A percentile compares a stretch with the other conserved stretches of the same genome.
Conservation (phyloP, 768 basidiomycete genomes). For the Tylopilus vinaceipallidus region DNA sequence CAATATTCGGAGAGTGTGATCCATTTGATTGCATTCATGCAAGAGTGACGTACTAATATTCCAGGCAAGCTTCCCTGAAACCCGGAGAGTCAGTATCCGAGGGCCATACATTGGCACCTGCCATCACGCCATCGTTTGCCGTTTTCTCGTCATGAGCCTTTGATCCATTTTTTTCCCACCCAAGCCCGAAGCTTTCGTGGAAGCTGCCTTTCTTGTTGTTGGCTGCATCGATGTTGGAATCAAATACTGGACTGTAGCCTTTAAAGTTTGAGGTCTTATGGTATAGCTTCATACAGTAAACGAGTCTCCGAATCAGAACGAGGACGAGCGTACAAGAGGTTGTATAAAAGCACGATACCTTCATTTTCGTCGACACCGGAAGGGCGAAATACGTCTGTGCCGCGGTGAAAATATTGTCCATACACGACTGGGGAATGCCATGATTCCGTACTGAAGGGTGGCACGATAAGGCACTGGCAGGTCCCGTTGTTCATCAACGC, state of each 20-base stretch:
- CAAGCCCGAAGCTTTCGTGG: constrained; percentile 89
- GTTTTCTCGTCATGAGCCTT: constrained; percentile 26
- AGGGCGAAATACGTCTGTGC: constrained; percentile 68
- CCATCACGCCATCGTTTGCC: constrained; percentile 53
- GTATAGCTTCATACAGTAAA: constrained; percentile 59
- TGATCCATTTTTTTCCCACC: constrained; percentile 54
- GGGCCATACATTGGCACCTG: constrained; percentile 81
- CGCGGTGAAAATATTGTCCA: constrained; percentile 43
- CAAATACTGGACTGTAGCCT: constrained; percentile 68
- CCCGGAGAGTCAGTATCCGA: constrained; percentile 50
- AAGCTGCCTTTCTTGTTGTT: constrained; percentile 71
- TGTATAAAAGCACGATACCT: constrained; percentile 47
- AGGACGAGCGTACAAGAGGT: no score
- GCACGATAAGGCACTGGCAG: background rate
- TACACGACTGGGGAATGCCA: constrained; percentile 54
- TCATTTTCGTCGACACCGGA: constrained; percentile 62
- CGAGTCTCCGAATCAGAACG: no score
- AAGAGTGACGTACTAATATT: constrained; percentile 68
- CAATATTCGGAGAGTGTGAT: constrained; percentile 32
- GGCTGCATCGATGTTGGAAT: constrained; percentile 67
- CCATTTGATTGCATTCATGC: constrained; percentile 20
- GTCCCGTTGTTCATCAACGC: background rate
- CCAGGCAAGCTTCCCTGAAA: constrained; percentile 57
- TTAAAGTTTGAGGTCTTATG: constrained; percentile 73
- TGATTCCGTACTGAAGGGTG: constrained; percentile 69